Evolutionary conservation across 257 asterid genomes (phyloP).

Genomic region (Solanum lycopersicoides): DNA sequence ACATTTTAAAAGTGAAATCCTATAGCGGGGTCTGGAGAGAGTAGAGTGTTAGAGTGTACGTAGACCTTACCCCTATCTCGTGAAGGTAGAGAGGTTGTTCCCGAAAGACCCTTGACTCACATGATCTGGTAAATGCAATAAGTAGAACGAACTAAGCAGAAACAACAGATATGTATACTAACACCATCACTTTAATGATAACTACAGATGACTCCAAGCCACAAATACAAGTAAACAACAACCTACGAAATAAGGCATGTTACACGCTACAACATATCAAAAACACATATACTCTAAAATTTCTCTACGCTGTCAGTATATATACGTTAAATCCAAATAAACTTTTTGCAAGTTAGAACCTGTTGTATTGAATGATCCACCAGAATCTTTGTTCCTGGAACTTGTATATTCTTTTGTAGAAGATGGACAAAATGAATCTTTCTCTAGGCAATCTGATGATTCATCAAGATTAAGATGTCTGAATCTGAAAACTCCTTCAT

Average conservation of each 20-base stretch:
- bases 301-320: background rate
- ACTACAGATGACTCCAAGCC: background rate
- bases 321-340: background rate
- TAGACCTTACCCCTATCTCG: background rate
- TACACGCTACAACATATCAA: background rate
- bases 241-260: background rate
- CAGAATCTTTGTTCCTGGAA: background rate
- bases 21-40: background rate
- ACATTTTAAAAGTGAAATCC: background rate
- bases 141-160: background rate
- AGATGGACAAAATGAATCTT: background rate
- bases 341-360: conserved; percentile 16
- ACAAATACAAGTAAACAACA: background rate
- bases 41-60: background rate
- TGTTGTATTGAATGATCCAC: conserved; percentile 5
- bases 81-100: background rate
- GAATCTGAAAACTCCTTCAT: conserved; percentile 1
- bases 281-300: background rate
- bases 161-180: background rate
- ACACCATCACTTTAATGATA: background rate
- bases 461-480: background rate
- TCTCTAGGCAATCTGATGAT: background rate
- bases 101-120: background rate
- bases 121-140: background rate
- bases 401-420: background rate